Percentiles rank a stretch among this genome's conserved stretches.
These are phyloP conservation scores for Pyricularia pennisetigena DNA, from an alignment of 2,329 filamentous ascomycete species.

Conservation along the genomic window DNA sequence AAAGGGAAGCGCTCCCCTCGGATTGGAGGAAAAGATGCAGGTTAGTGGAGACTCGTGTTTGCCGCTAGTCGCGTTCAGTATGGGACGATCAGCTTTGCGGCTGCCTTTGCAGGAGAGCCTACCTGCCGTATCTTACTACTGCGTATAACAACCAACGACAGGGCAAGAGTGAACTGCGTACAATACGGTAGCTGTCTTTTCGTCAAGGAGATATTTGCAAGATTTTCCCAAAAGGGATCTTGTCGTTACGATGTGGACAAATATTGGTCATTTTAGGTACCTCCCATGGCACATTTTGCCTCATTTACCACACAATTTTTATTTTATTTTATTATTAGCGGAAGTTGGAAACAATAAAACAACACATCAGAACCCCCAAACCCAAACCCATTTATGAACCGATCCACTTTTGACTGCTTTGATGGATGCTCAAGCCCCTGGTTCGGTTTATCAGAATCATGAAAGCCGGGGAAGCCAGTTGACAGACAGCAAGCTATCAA, in stretches of 20 bases:
- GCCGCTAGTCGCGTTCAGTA: neutral
- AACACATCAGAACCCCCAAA: neutral
- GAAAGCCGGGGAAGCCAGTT: neutral
- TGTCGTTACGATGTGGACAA: too few species aligned
- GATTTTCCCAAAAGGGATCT: too few species aligned
- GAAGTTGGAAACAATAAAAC: neutral
- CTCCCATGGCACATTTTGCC: too few species aligned
- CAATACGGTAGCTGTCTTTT: neutral
- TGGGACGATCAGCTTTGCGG: neutral
- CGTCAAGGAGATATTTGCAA: neutral
- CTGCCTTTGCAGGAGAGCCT: neutral
- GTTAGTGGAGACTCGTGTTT: neutral
- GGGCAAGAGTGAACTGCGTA: neutral
- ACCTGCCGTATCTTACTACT: neutral
- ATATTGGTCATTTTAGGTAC: too few species aligned
- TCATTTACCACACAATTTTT: too few species aligned
- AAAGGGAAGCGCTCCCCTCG: conserved; percentile 9
- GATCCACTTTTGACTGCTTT: neutral
- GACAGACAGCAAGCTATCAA: neutral
- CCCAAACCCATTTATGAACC: neutral
- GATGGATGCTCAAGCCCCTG: neutral
- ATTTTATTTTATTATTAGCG: too few species aligned
- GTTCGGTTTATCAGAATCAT: neutral
- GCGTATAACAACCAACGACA: neutral
- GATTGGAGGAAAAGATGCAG: neutral